Base-by-base conservation (phyloP, 768 basidiomycete species). In the Suillus spraguei region DNA sequence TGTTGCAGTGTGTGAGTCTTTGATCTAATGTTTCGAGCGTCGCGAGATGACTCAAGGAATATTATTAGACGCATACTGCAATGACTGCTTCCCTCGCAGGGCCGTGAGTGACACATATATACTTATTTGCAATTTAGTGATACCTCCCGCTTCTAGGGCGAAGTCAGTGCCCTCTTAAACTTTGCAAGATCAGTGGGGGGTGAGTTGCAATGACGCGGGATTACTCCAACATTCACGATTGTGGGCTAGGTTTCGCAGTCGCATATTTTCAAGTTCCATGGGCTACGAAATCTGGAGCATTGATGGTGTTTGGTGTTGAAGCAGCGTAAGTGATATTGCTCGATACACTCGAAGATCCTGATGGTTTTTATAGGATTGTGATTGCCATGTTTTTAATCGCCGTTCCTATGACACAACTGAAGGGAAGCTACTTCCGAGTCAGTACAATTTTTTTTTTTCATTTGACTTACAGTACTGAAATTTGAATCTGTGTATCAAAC, bases 1-100 rank as follows among this genome's bases (percentile, higher is more conserved):
- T 1, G 81, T 80, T 7, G 78, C 72, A 1, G 70, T 79, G 60
- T 82, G 80, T 75, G 59, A 35, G 72, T 71, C 28, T 46, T 5
- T 20, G 61, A 59, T 64, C 59, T 4, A 9, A 36, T 59, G 13
- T 5, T 44, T 35, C 2, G 20, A 28, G 36, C 35, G 6, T 33
- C 33, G 24, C 24, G 39, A 5, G 11, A 42, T 56, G 33, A 38
- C 14, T 38, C 13, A 66, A 17, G 9, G 28, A 28, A 52, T 33
- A 22, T 0, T 14, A 22, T 62, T 52, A 79, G 78, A 79, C 11
- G 78, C 78, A 16, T 80, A 79, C 63, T 73, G 72, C 59, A 77
- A 72, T 41, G 78, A 79, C 58, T 78, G 76, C 64, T 79, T 79
- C 70, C 78, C 78, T 7, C 68, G 46, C 20, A 67, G 65, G 42